These are phyloP conservation scores for Zygnema circumcarinatum DNA, from an alignment of 139 green algal genomes.

Conservation along the genomic window DNA sequence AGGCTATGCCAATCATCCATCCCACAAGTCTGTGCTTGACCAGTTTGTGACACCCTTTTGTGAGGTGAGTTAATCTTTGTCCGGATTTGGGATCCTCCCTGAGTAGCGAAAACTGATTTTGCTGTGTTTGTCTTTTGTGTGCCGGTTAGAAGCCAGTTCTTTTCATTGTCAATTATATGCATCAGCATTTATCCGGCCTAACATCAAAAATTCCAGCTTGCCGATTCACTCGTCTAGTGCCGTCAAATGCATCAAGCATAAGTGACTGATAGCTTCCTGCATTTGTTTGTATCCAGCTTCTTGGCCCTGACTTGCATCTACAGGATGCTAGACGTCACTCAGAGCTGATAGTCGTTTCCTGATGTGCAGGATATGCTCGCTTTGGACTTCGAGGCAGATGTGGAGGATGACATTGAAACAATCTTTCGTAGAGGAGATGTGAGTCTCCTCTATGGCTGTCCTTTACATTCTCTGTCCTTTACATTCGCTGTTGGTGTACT, in stretches of 20 bases:
- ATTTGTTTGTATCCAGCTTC: too few relatives aligned
- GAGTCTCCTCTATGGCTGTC: constrained; percentile 2
- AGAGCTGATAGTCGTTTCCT: not conserved
- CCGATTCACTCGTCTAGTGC: too few relatives aligned
- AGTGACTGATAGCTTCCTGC: too few relatives aligned
- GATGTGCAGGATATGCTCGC: constrained; percentile 45
- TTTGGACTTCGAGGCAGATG: constrained; percentile 45
- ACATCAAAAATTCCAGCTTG: too few relatives aligned
- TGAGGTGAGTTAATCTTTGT: constrained; percentile 45
- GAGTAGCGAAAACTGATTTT: too few relatives aligned
- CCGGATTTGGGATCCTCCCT: too few relatives aligned
- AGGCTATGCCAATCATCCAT: constrained; percentile 22
- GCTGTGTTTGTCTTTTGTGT: too few relatives aligned
- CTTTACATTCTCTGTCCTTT: not conserved
- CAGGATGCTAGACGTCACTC: too few relatives aligned
- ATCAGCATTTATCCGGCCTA: not conserved
- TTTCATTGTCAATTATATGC: not conserved
- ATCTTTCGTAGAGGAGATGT: constrained; percentile 53
- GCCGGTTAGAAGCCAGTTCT: too few relatives aligned
- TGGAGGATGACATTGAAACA: constrained; percentile 54
- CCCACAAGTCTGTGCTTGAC: constrained; percentile 12
- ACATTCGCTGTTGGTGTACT: not conserved
- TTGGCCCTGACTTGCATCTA: too few relatives aligned
- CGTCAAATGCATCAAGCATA: too few relatives aligned
- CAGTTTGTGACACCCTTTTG: constrained; percentile 41